phyloP scores from a whole-genome alignment of 2,329 filamentous ascomycete species.

The Ceratocystis variospora region DNA sequence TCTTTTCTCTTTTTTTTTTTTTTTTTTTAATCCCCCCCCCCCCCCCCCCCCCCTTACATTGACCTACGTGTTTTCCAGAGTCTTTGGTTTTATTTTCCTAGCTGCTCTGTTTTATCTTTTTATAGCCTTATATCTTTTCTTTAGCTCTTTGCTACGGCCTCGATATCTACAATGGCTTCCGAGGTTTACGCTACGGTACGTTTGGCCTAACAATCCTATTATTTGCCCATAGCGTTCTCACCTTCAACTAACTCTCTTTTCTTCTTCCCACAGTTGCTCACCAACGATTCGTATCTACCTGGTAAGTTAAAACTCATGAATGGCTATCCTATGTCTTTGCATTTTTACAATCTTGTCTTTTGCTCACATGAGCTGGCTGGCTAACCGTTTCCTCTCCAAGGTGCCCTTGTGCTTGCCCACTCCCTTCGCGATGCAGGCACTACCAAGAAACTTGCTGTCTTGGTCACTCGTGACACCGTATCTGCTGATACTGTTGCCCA shows the following conservation, averaged over 20 bases:
- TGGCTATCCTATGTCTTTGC: background rate
- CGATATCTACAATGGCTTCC: conserved; percentile 14
- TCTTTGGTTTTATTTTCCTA: background rate
- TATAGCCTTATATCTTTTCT: background rate
- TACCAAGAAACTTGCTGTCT: conserved; percentile 67
- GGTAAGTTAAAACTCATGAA: conserved; percentile 39
- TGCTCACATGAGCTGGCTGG: background rate
- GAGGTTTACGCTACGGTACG: conserved; percentile 15
- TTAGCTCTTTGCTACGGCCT: background rate
- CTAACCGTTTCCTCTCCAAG: conserved; percentile 32
- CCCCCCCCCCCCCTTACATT: background rate
- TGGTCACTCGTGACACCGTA: conserved; percentile 70
- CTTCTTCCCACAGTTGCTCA: conserved; percentile 38
- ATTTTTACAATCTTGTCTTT: background rate
- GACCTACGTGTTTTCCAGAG: background rate
- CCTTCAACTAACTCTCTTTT: background rate
- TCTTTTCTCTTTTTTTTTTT: no score
- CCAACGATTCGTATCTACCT: conserved; percentile 86
- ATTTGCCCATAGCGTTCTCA: background rate
- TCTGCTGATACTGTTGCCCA: conserved; percentile 61
- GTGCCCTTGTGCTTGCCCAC: conserved; percentile 84
- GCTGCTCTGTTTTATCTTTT: background rate
- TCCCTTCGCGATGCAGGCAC: conserved; percentile 85
- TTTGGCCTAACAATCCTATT: conserved; percentile 4
- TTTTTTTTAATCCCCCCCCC: background rate